phyloP scores from a whole-genome alignment of 805 yeast species.

The Blastobotrys chiropterorum region DNA sequence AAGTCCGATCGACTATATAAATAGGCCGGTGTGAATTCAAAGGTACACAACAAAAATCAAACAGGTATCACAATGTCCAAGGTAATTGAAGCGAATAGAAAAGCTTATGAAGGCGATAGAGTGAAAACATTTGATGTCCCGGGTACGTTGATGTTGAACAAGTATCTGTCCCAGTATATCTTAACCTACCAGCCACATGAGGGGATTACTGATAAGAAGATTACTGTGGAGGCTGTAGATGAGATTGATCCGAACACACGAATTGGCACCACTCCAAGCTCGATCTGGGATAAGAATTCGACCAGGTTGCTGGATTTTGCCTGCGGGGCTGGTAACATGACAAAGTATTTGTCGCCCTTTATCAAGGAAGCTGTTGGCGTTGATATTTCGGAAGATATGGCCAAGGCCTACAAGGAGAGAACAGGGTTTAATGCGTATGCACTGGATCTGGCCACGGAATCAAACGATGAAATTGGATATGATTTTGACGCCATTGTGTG shows the following conservation, averaged over 20 bases:
- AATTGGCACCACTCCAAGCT: not conserved
- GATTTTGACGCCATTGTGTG: constrained; percentile 22
- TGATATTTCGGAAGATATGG: constrained; percentile 23
- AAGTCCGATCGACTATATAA: too few relatives aligned
- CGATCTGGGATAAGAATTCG: constrained; percentile 13
- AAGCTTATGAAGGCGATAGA: not conserved
- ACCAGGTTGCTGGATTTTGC: constrained; percentile 24
- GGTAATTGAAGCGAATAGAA: not conserved
- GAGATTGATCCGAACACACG: not conserved
- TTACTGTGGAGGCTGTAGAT: not conserved
- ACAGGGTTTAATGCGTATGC: constrained; percentile 18
- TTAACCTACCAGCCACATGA: not conserved
- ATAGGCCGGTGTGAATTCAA: too few relatives aligned
- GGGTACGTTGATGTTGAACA: not conserved
- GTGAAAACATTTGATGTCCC: not conserved
- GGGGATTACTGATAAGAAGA: not conserved
- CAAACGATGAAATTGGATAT: not conserved
- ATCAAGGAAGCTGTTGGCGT: constrained; percentile 19
- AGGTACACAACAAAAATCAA: too few relatives aligned
- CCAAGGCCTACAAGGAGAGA: constrained; percentile 17
- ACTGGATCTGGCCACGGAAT: constrained; percentile 7
- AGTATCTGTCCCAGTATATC: not conserved
- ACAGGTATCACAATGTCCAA: too few relatives aligned
- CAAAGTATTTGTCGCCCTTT: constrained; percentile 18
- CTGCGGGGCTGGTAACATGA: constrained; percentile 23